Percentiles rank a stretch among this genome's conserved stretches.
phyloP scores from a whole-genome alignment of 208 protist genomes.

The Leishmania arabica region DNA sequence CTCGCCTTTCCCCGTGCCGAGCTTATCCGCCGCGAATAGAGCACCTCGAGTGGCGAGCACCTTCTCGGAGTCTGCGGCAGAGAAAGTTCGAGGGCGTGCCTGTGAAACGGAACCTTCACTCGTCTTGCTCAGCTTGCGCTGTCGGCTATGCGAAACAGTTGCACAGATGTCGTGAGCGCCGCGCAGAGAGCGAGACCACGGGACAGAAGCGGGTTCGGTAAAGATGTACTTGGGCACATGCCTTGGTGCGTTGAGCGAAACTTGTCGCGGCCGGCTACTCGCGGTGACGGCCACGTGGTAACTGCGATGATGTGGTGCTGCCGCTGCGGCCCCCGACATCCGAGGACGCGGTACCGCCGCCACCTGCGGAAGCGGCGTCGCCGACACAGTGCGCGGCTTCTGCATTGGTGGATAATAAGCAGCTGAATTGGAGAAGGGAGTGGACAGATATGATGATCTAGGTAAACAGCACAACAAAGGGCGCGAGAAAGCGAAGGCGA shows the following conservation, averaged over 20 bases:
- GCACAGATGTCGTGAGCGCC: constrained; percentile 2
- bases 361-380: not conserved
- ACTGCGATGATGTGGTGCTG: not conserved
- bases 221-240: not conserved
- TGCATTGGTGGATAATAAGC: not conserved
- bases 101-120: not conserved
- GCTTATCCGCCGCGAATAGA: not conserved
- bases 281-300: not conserved
- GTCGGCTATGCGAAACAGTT: not conserved
- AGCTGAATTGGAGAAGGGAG: not conserved
- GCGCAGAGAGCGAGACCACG: constrained; percentile 33
- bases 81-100: not conserved
- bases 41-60: not conserved
- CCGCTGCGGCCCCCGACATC: not conserved
- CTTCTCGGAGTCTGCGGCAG: not conserved
- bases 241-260: constrained; percentile 12
- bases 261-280: not conserved
- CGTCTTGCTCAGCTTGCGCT: not conserved
- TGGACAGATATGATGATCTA: not conserved
- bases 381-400: not conserved
- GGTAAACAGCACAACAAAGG: not conserved
- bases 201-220: not conserved
- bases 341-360: constrained; percentile 3
- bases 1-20: not conserved
- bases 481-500: not conserved